Evolutionary conservation across 257 asterid genomes (phyloP).

Genomic region (Ilex aquifolium): DNA sequence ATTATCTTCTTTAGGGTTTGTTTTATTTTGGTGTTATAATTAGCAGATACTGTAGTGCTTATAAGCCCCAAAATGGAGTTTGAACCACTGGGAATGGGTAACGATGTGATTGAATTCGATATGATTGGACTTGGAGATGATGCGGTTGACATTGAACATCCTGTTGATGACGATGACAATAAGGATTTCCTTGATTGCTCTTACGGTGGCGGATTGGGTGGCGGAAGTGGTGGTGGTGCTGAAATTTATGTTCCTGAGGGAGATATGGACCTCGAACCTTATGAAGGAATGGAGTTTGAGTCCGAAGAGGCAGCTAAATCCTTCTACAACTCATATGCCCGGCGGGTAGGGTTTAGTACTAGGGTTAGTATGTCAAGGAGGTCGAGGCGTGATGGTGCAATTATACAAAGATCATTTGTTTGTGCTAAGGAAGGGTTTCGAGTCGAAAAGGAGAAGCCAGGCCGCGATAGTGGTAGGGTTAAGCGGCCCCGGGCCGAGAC

Average conservation of each 20-base stretch:
- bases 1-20: no score
- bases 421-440: conserved; percentile 11
- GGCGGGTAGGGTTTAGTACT: conserved; percentile 12
- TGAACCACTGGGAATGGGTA: conserved; percentile 16
- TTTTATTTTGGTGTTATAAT: no score
- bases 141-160: conserved; percentile 14
- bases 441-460: conserved; percentile 10
- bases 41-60: no score
- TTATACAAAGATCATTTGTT: conserved; percentile 15
- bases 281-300: conserved; percentile 15
- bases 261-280: conserved; percentile 9
- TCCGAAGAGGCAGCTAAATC: conserved; percentile 12
- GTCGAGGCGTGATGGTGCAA: conserved; percentile 13
- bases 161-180: conserved; percentile 3
- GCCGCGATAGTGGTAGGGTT: conserved; percentile 5
- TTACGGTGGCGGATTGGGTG: background rate
- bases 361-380: conserved; percentile 13
- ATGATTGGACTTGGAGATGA: conserved; percentile 13
- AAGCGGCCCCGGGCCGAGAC: conserved; percentile 14
- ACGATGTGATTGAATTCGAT: conserved; percentile 18
- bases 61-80: conserved; percentile 9
- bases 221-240: background rate
- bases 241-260: conserved; percentile 3
- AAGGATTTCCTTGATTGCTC: conserved; percentile 2
- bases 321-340: conserved; percentile 9